Evolutionary conservation across 2,329 filamentous ascomycete species (phyloP), one percentile per base, ranked within the genome.

Genomic region (Paracamarosporium sp.): DNA sequence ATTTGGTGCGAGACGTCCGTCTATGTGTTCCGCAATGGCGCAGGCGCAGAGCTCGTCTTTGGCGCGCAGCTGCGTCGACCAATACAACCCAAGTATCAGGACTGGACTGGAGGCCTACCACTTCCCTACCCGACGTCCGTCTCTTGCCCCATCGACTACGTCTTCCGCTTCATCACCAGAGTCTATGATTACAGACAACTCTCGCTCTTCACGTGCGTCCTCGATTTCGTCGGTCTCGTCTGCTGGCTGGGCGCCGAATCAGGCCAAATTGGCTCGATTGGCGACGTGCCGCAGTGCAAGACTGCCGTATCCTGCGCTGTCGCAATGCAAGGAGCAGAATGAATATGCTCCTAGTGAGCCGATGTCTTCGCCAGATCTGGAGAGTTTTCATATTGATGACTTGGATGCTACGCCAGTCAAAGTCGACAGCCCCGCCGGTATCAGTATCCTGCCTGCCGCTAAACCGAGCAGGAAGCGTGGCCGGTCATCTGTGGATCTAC

Each of bases 121-220:
- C 63, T 72, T 75, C 58, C 70, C 73, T n/a, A 76, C 74, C 50
- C 76, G 80, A 61, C 81, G 73, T 64, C 78, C 73, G 58, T 83
- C 79, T 64, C 75, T 78, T 78, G 82, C 80, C 72, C 67, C 81
- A 69, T 85, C 82, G 58, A 73, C 81, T 61, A 80, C 81, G 55
- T 83, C 73, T 27, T 82, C 83, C 22, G 79, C 80, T 25, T 86
- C 84, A 4, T 84, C 81, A 74, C 86, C 86, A n/a, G 86, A 88
- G 62, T 88, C 86, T 31, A 86, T 88, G 82, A 75, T 87, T 33
- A 87, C 85, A 27, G 86, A 88, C 70, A 80, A 80, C 53, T 85
- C 84, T 13, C 77, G 85, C 58, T 85, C 84, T 55, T 84, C 82
- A 36, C 81, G 82, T 61, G 80, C 83, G 30, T 84, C 83, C 9